Evolutionary conservation across 164 flowering plant species (phyloP), one percentile per base, ranked within the genome.

Genomic region (Chimonanthus praecox): DNA sequence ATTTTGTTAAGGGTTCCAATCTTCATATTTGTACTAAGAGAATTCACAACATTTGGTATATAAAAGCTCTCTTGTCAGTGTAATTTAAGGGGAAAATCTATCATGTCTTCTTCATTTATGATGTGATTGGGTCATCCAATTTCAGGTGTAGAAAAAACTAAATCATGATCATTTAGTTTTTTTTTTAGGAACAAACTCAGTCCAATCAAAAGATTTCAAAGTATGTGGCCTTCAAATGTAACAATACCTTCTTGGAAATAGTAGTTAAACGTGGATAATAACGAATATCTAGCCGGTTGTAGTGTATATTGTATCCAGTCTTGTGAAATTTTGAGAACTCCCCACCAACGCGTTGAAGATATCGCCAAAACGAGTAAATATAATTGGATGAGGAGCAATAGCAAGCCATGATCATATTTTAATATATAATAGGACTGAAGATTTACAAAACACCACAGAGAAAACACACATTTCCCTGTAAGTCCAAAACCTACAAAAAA

Each of bases 341-440:
- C 63, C 77, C 76, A 13, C 74, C 70, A 0, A 74, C 58, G 77
- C 54, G 73, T 72, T n/a, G 62, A 45, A 75, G 51, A 62, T 69
- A 76, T 68, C 80, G 80, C 86, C 84, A 80, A 10, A 81, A 54
- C 70, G 54, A 69, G 64, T 58, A 50, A 51, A 80, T 13, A 48
- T 71, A 73, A 47, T 72, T 70, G 74, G 71, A 76, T 51, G 75
- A 68, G 58, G 67, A 73, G 69, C 71, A 74, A 70, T 48, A 76
- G 79, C 75, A 78, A 7, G 84, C 85, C 87, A 84, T 83, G 45
- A 9, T 73, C 79, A 75, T 33, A 16, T 58, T 61, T 68, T 74
- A 10, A 48, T 13, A 13, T 11, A 44, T 13, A 46, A 45, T 48
- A 66, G 11, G 68, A 66, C 3, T 7, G 15, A 66, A 46, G 47